These are phyloP conservation scores for Plasmodium billcollinsi DNA, from an alignment of 169 alveolate genomes.

Conservation along the genomic window DNA sequence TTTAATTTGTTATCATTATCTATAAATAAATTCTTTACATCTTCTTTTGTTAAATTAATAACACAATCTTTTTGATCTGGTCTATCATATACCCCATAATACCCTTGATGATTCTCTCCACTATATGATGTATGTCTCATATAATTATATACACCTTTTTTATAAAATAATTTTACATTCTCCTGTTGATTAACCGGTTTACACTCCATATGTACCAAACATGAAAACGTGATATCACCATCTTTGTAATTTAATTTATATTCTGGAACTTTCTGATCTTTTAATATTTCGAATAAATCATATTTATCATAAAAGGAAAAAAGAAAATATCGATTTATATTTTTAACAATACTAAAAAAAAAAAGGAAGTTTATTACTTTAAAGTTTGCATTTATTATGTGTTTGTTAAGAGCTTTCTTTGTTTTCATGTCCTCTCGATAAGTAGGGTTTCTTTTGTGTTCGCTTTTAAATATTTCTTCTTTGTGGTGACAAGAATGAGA, in stretches of 20 bases:
- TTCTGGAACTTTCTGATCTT: neutral
- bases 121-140: no score
- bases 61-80: neutral
- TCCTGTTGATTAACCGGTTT: neutral
- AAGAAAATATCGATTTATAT: neutral
- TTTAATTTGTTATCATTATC: constrained; percentile 8
- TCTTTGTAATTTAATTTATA: neutral
- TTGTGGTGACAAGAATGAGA: no score
- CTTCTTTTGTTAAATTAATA: neutral
- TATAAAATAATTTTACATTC: no score
- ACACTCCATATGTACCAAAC: neutral
- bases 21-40: constrained; percentile 1
- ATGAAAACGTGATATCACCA: neutral
- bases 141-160: no score
- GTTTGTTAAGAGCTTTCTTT: neutral
- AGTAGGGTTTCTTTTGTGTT: no score
- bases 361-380: neutral
- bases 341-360: neutral
- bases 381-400: neutral
- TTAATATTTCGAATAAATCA: constrained; percentile 1
- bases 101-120: no score
- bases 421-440: no score
- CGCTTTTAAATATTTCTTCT: no score
- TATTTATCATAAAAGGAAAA: neutral
- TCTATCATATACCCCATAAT: no score